These are phyloP conservation scores for Effrenium voratum DNA, from an alignment of 73 alveolate species.

Conservation along the genomic window DNA sequence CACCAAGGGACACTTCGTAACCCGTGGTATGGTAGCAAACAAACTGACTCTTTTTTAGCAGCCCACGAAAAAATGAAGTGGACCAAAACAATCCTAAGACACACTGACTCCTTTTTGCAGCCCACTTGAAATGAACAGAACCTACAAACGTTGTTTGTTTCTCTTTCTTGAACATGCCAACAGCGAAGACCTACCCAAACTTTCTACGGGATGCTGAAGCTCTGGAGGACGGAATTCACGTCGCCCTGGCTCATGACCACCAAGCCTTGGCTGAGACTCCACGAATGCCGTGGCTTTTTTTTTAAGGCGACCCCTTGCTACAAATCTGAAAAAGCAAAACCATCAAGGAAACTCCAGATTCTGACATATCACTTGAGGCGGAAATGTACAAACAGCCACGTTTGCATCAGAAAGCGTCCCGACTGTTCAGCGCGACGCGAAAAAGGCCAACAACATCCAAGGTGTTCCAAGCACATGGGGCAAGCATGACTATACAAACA, in stretches of 20 bases:
- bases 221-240: background rate
- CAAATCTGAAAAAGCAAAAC: background rate
- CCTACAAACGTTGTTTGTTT: background rate
- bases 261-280: background rate
- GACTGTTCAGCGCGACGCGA: no score
- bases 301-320: background rate
- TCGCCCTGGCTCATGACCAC: conserved; percentile 81
- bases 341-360: no score
- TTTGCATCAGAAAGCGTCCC: background rate
- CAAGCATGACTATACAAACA: background rate
- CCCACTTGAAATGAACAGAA: background rate
- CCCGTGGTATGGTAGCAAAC: no score
- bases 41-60: no score
- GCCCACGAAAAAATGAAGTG: no score
- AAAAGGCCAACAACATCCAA: no score
- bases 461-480: background rate
- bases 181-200: no score
- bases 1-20: no score
- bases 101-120: no score
- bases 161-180: background rate
- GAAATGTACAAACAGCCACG: background rate
- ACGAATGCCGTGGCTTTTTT: background rate
- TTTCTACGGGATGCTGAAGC: background rate
- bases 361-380: background rate
- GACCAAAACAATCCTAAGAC: no score